Base-by-base conservation (phyloP, 768 basidiomycete species). In the Sarcomyxa edulis region DNA sequence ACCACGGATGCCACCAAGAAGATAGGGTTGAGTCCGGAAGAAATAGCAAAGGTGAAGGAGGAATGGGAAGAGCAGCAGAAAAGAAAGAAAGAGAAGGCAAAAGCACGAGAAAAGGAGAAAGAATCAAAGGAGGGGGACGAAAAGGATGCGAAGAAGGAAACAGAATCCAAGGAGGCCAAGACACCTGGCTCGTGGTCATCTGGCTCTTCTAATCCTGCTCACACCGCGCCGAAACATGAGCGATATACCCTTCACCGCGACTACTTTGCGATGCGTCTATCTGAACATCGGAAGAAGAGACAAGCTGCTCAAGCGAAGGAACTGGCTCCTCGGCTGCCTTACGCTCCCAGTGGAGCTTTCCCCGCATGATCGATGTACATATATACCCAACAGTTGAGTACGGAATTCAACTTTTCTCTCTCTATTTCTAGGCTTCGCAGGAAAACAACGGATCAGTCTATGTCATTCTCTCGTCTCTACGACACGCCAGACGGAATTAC, bases 381-480 rank as follows among this genome's bases (percentile, higher is more conserved):
- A 21, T 11, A 21, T 8, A 37, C 18, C 19, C 7, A 4, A 4
- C 11, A n/a, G 21, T 14, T 14, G 21, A 37, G 19, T 37, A n/a
- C 7, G 3, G 35, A 37, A 8, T 33, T 33, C 32, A 18, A 8
- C 32, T 9, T 11, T 33, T 18, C 14, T 37, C 43, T 60, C 14
- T 53, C 43, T 7, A 46, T 62, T 50, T 87, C 86, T n/a, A 84
- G 85, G 52, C 87, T 84, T 51, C 85, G 88, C 24, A 64, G 52
- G 58, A 84, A 90, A 5, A 87, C 69, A 5, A 71, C 64, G 6
- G 69, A 75, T 47, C 80, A 68, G 7, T 94, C 87, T 2, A 68
- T 84, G 57, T 95, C 94, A 58, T 90, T 94, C 19, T 69, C 66
- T 32, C 88, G 53, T 53, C 90, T 90, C 2, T 93, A 93, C 1